phyloP scores from a whole-genome alignment of 169 alveolate species.

The Besnoitia besnoiti region DNA sequence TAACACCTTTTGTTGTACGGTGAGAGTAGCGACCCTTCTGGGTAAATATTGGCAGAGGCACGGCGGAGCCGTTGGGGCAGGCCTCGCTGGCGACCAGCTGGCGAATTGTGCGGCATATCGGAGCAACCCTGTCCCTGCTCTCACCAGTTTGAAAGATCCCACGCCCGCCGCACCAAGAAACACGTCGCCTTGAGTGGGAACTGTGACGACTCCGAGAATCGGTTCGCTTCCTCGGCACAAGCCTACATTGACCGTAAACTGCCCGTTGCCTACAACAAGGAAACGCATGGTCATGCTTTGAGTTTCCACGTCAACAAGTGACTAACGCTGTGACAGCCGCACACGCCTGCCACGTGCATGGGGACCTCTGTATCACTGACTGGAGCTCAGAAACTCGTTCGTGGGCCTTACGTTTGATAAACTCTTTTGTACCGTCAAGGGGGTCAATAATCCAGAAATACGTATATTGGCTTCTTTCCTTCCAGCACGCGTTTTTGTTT shows the following conservation, averaged over 20 bases:
- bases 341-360: background rate
- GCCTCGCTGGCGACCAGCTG: no score
- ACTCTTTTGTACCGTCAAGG: slow-evolving; percentile 78
- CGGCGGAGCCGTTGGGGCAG: no score
- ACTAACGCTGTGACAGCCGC: background rate
- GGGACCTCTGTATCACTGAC: no score
- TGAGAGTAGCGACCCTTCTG: no score
- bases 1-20: no score
- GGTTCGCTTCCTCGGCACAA: slow-evolving; percentile 65
- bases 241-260: slow-evolving; percentile 75
- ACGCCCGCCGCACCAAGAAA: slow-evolving; percentile 61
- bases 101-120: no score
- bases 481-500: slow-evolving; percentile 20
- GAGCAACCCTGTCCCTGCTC: background rate
- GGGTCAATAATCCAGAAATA: slow-evolving; percentile 75
- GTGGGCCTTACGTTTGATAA: slow-evolving; percentile 54
- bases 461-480: background rate
- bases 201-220: slow-evolving; percentile 71
- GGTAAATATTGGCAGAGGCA: no score
- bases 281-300: background rate
- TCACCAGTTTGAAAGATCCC: slow-evolving; percentile 60
- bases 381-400: background rate
- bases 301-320: background rate
- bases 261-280: slow-evolving; percentile 59
- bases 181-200: slow-evolving; percentile 63